Percentiles rank a stretch among this genome's conserved stretches.
Conservation (phyloP, 1,284 basidiomycete species). For the Erythrobasidium hasegawianum region DNA sequence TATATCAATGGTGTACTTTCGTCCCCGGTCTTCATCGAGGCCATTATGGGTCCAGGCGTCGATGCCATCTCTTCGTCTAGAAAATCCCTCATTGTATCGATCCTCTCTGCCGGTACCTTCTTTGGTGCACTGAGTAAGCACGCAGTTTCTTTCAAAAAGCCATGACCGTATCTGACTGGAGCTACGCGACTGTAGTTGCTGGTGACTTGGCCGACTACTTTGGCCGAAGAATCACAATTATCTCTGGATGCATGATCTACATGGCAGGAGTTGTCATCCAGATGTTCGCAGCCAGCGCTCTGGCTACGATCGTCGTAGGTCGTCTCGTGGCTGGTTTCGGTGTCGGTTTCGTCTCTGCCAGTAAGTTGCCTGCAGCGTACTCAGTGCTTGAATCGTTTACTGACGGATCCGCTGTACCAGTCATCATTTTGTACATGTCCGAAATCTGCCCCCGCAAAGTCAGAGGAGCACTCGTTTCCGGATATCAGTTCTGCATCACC, state of each 20-base stretch:
- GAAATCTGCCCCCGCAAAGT: conserved; percentile 36
- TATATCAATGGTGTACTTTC: conserved; percentile 45
- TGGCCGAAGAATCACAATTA: conserved; percentile 30
- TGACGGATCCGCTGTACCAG: neutral
- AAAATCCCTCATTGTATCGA: conserved; percentile 59
- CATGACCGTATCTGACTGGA: too few species aligned
- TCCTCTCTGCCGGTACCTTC: conserved; percentile 66
- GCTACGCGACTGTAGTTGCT: conserved; percentile 16
- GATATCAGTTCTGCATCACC: conserved; percentile 39
- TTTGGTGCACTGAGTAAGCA: conserved; percentile 60
- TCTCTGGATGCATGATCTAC: conserved; percentile 32
- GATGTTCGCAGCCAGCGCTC: conserved; percentile 14
- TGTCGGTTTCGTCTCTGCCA: conserved; percentile 37
- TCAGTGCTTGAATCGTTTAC: neutral
- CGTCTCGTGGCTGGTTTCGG: conserved; percentile 36
- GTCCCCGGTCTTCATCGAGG: conserved; percentile 37
- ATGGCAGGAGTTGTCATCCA: conserved; percentile 34
- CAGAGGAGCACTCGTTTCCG: conserved; percentile 36
- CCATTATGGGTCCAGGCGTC: conserved; percentile 35
- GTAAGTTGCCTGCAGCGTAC: neutral
- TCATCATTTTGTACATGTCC: conserved; percentile 38
- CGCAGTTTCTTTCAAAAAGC: neutral
- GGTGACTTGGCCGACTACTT: conserved; percentile 35
- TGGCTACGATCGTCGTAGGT: conserved; percentile 24
- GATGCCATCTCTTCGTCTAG: conserved; percentile 12